phyloP scores from a whole-genome alignment of 768 basidiomycete species.

The Leccinum obscurum region DNA sequence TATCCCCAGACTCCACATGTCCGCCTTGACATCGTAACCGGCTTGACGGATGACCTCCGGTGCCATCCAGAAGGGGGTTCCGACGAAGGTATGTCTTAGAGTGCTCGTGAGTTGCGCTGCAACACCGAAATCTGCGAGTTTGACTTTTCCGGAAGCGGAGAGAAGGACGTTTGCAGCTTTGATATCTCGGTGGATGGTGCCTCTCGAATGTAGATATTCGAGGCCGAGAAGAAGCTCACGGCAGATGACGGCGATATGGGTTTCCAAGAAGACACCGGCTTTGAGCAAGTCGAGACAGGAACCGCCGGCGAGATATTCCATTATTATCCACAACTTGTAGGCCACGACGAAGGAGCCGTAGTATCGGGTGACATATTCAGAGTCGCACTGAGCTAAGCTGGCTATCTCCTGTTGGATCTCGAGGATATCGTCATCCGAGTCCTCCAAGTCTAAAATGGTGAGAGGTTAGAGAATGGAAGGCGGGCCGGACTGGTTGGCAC shows the following conservation, averaged over 20 bases:
- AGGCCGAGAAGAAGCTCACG: constrained; percentile 91
- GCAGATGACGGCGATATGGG: constrained; percentile 93
- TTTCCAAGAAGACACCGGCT: constrained; percentile 85
- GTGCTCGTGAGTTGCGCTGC: constrained; percentile 96
- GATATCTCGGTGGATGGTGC: constrained; percentile 98
- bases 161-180: constrained; percentile 96
- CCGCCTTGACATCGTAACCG: constrained; percentile 94
- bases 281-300: constrained; percentile 96
- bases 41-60: constrained; percentile 98
- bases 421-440: constrained; percentile 97
- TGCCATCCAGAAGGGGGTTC: constrained; percentile 98
- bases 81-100: constrained; percentile 95
- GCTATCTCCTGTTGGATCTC: constrained; percentile 99
- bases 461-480: constrained; percentile 3
- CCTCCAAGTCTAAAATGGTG: constrained; percentile 75
- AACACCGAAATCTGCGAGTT: constrained; percentile 98
- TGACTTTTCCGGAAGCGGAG: constrained; percentile 89
- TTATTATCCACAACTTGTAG: constrained; percentile 98
- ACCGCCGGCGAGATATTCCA: constrained; percentile 99
- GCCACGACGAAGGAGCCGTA: constrained; percentile 96
- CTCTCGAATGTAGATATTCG: constrained; percentile 93
- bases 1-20: constrained; percentile 98
- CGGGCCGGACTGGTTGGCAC: constrained; percentile 29
- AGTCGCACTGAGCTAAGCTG: constrained; percentile 93
- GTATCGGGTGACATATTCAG: constrained; percentile 94